A percentile compares a stretch with the other conserved stretches of the same genome.
Evolutionary conservation across 2,329 filamentous ascomycete genomes (phyloP).

Genomic region (Aspergillus caelatus): DNA sequence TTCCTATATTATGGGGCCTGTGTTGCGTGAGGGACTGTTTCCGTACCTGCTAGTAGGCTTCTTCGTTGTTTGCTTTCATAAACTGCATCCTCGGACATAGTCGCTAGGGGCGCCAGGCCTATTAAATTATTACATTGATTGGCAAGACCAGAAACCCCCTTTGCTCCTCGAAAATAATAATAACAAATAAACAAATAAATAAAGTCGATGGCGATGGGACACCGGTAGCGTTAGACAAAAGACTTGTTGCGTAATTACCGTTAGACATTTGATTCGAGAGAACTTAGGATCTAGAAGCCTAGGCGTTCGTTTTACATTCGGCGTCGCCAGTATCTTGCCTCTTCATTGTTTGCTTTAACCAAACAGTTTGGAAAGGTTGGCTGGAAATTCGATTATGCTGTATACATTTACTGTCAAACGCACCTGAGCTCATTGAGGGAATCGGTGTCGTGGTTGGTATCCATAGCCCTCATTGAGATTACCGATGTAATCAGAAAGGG

Average conservation of each 20-base stretch:
- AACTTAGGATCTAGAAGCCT: neutral
- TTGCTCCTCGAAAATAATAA: neutral
- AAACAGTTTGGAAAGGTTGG: neutral
- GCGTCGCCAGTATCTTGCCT: neutral
- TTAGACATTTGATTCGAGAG: neutral
- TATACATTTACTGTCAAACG: neutral
- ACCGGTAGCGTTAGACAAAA: neutral
- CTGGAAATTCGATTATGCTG: neutral
- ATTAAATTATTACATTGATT: neutral
- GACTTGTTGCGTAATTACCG: neutral
- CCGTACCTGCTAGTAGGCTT: neutral
- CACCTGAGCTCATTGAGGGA: neutral
- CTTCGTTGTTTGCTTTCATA: slow-evolving; percentile 5
- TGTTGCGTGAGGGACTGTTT: neutral
- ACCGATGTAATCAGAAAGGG: neutral
- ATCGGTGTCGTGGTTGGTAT: neutral
- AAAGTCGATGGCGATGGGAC: neutral
- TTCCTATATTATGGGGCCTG: neutral
- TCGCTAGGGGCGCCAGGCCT: neutral
- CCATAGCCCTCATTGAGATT: too few species aligned
- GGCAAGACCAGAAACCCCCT: neutral
- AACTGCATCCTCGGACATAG: neutral
- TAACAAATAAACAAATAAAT: neutral
- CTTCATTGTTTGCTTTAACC: slow-evolving; percentile 3
- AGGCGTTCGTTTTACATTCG: neutral